Conservation (phyloP, 2,329 filamentous ascomycete species). For the Talaromyces rugulosus region DNA sequence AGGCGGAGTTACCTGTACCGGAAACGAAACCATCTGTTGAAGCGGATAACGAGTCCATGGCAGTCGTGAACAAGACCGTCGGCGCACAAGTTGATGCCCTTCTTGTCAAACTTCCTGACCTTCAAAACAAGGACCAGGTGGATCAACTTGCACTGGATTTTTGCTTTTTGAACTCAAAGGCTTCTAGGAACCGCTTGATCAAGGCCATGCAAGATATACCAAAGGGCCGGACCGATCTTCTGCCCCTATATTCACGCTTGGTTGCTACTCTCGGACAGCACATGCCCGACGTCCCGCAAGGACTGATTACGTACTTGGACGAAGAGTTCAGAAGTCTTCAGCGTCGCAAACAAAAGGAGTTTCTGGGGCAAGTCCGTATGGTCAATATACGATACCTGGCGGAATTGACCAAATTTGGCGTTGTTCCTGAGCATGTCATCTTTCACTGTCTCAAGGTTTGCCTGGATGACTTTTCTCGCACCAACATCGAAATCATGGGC, state of each 20-base stretch:
- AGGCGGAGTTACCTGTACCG: conserved; percentile 35
- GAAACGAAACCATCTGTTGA: conserved; percentile 50
- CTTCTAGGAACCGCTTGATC: conserved; percentile 87
- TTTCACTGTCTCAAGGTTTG: conserved; percentile 98
- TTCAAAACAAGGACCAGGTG: conserved; percentile 85
- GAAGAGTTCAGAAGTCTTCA: conserved; percentile 96
- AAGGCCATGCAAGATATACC: conserved; percentile 93
- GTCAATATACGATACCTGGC: conserved; percentile 97
- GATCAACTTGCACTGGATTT: conserved; percentile 94
- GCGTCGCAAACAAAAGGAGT: conserved; percentile 95
- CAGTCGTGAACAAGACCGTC: conserved; percentile 95
- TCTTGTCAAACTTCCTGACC: conserved; percentile 78
- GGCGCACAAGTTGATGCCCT: conserved; percentile 94
- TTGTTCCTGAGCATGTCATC: conserved; percentile 96
- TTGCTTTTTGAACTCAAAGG: conserved; percentile 97
- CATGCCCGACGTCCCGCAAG: conserved; percentile 90
- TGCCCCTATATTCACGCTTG: conserved; percentile 87
- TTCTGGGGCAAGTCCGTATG: conserved; percentile 86
- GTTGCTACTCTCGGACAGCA: conserved; percentile 91
- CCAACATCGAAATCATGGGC: conserved; percentile 99
- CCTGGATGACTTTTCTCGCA: conserved; percentile 92
- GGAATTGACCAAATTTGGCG: conserved; percentile 95
- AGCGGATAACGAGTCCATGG: conserved; percentile 79
- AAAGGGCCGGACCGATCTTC: conserved; percentile 84
- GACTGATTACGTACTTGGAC: conserved; percentile 85